A percentile compares a stretch with the other conserved stretches of the same genome.
Evolutionary conservation across 805 yeast species (phyloP).

Genomic region (Starmerella powellii): DNA sequence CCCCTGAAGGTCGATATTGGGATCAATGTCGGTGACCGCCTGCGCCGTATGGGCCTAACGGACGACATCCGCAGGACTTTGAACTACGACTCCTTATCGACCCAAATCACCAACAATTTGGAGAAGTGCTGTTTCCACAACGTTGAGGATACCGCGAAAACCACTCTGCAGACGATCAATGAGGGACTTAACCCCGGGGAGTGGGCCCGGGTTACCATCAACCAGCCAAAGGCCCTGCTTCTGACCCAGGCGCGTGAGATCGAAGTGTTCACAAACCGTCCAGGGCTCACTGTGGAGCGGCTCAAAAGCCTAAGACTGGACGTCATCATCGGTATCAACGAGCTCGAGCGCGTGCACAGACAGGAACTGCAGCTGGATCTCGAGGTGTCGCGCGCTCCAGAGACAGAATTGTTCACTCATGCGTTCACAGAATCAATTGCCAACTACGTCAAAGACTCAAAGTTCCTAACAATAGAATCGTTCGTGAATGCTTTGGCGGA

Average conservation of each 20-base stretch:
- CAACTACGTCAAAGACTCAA: constrained; percentile 57
- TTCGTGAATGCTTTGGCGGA: constrained; percentile 63
- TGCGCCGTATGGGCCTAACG: constrained; percentile 48
- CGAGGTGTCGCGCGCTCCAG: constrained; percentile 34
- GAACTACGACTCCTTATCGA: constrained; percentile 75
- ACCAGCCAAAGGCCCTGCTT: constrained; percentile 45
- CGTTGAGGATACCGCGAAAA: constrained; percentile 37
- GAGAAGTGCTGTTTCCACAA: constrained; percentile 30
- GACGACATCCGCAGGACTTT: constrained; percentile 76
- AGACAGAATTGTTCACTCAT: constrained; percentile 16
- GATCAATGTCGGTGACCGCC: constrained; percentile 51
- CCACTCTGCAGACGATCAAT: constrained; percentile 36
- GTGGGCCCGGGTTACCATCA: constrained; percentile 33
- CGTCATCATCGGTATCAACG: constrained; percentile 86
- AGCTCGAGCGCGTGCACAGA: constrained; percentile 70
- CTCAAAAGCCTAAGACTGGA: constrained; percentile 39
- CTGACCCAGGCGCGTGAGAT: constrained; percentile 42
- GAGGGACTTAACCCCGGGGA: constrained; percentile 36
- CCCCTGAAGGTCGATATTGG: constrained; percentile 50
- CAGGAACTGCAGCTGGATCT: constrained; percentile 61
- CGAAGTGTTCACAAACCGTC: constrained; percentile 25
- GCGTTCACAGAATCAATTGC: constrained; percentile 29
- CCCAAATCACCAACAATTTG: constrained; percentile 47
- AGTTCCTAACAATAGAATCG: constrained; percentile 89
- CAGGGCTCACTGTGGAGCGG: constrained; percentile 14